phyloP scores from a whole-genome alignment of 176 grass and related monocot species.

The Oryza brachyantha region DNA sequence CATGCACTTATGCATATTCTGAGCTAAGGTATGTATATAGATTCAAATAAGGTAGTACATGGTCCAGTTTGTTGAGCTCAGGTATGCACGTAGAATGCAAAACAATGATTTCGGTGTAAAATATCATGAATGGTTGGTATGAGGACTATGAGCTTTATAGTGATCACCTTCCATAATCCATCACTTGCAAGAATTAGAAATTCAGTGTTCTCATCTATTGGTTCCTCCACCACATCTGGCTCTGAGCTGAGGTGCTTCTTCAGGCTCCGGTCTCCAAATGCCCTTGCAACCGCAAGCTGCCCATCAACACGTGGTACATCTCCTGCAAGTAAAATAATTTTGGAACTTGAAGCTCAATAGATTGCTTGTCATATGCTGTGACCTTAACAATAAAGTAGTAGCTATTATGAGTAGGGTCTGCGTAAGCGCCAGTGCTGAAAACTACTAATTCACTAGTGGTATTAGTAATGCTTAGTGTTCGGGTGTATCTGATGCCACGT shows the following conservation, averaged over 20 bases:
- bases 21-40: not conserved
- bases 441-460: not conserved
- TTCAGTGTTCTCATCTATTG: slow-evolving; percentile 58
- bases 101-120: not conserved
- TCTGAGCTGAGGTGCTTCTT: slow-evolving; percentile 95
- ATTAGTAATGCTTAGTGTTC: not conserved
- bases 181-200: slow-evolving; percentile 96
- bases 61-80: not conserved
- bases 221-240: slow-evolving; percentile 48
- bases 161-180: slow-evolving; percentile 93
- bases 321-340: slow-evolving; percentile 52
- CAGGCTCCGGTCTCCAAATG: slow-evolving; percentile 90
- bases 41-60: not conserved
- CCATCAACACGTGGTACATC: slow-evolving; percentile 96
- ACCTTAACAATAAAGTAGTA: not conserved
- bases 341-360: not conserved
- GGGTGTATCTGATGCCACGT: not conserved
- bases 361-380: not conserved
- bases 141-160: slow-evolving; percentile 17
- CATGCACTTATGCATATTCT: not conserved
- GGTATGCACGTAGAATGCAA: not conserved
- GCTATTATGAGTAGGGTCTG: not conserved
- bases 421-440: not conserved
- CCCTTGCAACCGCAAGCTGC: slow-evolving; percentile 91
- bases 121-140: not conserved